These are phyloP conservation scores for Fusarium austroafricanum DNA, from an alignment of 2,329 filamentous ascomycete species.

Conservation along the genomic window DNA sequence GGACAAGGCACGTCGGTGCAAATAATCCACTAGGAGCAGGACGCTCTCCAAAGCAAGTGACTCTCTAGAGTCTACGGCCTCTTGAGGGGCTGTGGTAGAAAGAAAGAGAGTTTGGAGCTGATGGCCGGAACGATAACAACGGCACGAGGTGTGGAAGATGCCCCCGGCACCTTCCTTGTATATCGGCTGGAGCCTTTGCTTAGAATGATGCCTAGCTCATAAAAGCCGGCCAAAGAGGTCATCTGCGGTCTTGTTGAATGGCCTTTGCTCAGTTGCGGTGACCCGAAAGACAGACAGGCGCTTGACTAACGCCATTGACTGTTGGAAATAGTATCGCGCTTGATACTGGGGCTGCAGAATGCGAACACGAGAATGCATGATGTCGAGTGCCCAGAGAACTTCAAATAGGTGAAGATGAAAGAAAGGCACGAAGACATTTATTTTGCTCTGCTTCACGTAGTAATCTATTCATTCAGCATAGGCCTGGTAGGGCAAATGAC, in stretches of 20 bases:
- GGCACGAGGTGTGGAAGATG: too few relatives aligned
- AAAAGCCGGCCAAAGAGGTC: not conserved
- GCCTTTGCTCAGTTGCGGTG: constrained; percentile 19
- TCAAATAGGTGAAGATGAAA: not conserved
- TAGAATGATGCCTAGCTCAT: too few relatives aligned
- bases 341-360: constrained; percentile 26
- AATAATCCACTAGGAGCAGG: too few relatives aligned
- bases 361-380: constrained; percentile 7
- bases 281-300: constrained; percentile 7
- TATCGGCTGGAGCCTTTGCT: too few relatives aligned
- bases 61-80: too few relatives aligned
- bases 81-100: too few relatives aligned
- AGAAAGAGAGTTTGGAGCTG: too few relatives aligned
- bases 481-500: not conserved
- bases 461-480: not conserved
- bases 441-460: not conserved
- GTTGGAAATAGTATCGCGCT: constrained; percentile 43
- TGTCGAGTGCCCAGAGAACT: too few relatives aligned
- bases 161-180: too few relatives aligned
- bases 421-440: not conserved
- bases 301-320: constrained; percentile 18
- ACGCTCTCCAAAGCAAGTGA: too few relatives aligned
- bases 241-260: not conserved
- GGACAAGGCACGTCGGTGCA: too few relatives aligned
- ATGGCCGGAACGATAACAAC: too few relatives aligned